Percentiles rank a stretch among this genome's conserved stretches.
Evolutionary conservation across 352 stramenopile species (phyloP).

Genomic region (Globisporangium iwayamae): DNA sequence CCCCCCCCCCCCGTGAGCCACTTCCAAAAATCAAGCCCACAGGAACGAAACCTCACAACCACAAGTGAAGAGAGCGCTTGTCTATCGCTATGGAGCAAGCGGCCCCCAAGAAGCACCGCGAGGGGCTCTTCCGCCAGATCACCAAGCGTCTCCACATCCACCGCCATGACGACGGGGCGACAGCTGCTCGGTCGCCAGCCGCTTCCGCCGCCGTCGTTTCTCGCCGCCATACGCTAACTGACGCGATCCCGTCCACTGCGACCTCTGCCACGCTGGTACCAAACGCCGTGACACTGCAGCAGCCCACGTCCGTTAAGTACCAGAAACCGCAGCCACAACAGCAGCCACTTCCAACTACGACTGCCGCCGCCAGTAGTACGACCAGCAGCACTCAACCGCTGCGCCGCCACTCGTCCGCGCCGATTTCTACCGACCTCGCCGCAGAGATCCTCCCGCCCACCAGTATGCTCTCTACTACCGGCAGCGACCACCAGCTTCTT

Average conservation of each 20-base stretch:
- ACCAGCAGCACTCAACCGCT: not conserved
- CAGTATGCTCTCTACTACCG: not conserved
- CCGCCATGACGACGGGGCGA: slow-evolving; percentile 2
- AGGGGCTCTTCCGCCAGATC: not conserved
- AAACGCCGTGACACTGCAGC: not conserved
- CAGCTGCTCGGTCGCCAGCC: slow-evolving; percentile 1
- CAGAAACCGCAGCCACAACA: not conserved
- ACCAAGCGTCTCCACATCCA: slow-evolving; percentile 5
- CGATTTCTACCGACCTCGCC: not conserved
- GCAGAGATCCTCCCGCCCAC: not conserved
- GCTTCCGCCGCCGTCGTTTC: not conserved
- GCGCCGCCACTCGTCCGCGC: slow-evolving; percentile 6
- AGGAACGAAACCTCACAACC: not conserved
- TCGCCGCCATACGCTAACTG: slow-evolving; percentile 2
- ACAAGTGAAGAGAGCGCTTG: too few species aligned
- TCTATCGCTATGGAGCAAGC: not conserved
- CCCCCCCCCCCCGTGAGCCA: not conserved
- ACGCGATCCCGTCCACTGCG: slow-evolving; percentile 2
- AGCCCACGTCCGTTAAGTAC: not conserved
- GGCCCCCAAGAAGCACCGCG: slow-evolving; percentile 1
- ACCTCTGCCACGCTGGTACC: slow-evolving; percentile 1
- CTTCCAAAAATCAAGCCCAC: not conserved
- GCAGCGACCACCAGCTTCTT: slow-evolving; percentile 1
- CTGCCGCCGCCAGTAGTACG: not conserved
- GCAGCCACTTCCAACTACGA: not conserved